These are phyloP conservation scores for Emergomyces orientalis DNA, from an alignment of 2,329 filamentous ascomycete species.

Conservation along the genomic window DNA sequence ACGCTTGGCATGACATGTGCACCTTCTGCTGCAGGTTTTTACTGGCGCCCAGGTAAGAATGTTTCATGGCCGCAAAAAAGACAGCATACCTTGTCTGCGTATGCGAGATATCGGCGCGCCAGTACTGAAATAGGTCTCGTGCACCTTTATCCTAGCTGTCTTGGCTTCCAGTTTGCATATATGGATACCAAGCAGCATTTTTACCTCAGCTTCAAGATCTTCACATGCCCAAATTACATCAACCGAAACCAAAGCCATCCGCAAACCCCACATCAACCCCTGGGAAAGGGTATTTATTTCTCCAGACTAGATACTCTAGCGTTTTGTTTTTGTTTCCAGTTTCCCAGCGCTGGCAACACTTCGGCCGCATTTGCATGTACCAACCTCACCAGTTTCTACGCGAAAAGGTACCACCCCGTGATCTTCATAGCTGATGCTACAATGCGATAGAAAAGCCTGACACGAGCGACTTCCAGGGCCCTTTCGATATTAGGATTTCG, in stretches of 20 bases:
- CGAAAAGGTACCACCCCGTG: not conserved
- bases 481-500: constrained; percentile 5
- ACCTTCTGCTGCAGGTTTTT: not conserved
- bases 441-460: not conserved
- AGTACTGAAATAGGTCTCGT: not conserved
- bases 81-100: not conserved
- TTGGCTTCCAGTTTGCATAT: not conserved
- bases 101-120: not conserved
- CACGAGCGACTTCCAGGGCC: constrained; percentile 13
- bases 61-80: not conserved
- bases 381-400: not conserved
- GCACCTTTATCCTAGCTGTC: not conserved
- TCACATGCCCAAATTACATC: not conserved
- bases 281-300: not conserved
- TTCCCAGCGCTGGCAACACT: not conserved
- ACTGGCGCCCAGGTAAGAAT: not conserved
- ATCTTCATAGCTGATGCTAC: not conserved
- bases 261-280: not conserved
- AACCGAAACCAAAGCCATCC: not conserved
- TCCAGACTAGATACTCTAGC: too few relatives aligned
- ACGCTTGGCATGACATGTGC: not conserved
- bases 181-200: not conserved
- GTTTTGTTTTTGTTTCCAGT: not conserved
- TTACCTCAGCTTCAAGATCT: not conserved
- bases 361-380: not conserved